phyloP scores from a whole-genome alignment of 2,329 filamentous ascomycete genomes.

The Periconia digitata region DNA sequence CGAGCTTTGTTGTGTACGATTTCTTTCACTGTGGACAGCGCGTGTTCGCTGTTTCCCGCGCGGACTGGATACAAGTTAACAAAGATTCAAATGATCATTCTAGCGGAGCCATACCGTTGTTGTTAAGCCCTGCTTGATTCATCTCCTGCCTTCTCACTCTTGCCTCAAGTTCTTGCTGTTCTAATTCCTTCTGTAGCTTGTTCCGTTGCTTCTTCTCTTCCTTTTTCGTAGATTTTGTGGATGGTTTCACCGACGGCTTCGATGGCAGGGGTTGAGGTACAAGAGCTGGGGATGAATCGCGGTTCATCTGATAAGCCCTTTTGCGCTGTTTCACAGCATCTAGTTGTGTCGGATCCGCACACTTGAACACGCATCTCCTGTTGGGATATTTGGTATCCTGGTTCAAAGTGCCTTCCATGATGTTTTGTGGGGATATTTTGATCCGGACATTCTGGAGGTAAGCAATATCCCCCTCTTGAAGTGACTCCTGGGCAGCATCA shows the following conservation, averaged over 20 bases:
- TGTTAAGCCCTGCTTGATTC: slow-evolving; percentile 34
- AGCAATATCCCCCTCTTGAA: slow-evolving; percentile 65
- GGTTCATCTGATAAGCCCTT: slow-evolving; percentile 57
- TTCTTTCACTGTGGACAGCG: slow-evolving; percentile 38
- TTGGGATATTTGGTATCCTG: slow-evolving; percentile 56
- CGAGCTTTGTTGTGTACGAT: slow-evolving; percentile 54
- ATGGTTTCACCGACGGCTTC: slow-evolving; percentile 19
- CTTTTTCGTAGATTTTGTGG: slow-evolving; percentile 37
- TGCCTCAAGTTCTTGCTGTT: slow-evolving; percentile 26
- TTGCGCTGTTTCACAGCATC: slow-evolving; percentile 64
- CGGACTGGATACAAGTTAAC: slow-evolving; percentile 46
- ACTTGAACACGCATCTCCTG: slow-evolving; percentile 61
- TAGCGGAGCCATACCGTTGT: slow-evolving; percentile 42
- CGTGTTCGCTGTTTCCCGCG: slow-evolving; percentile 46
- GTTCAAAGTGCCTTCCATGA: slow-evolving; percentile 73
- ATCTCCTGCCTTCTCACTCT: slow-evolving; percentile 9
- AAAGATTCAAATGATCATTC: neutral
- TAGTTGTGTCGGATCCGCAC: slow-evolving; percentile 52
- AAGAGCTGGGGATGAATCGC: slow-evolving; percentile 5
- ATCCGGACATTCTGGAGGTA: slow-evolving; percentile 72
- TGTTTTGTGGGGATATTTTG: slow-evolving; percentile 53
- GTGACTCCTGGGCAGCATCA: slow-evolving; percentile 54
- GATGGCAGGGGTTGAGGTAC: slow-evolving; percentile 16
- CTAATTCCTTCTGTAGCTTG: slow-evolving; percentile 37
- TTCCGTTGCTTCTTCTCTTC: slow-evolving; percentile 38